Evolutionary conservation across 176 grass and related monocot species (phyloP), one percentile per base, ranked within the genome.

Genomic region (Pharus latifolius): DNA sequence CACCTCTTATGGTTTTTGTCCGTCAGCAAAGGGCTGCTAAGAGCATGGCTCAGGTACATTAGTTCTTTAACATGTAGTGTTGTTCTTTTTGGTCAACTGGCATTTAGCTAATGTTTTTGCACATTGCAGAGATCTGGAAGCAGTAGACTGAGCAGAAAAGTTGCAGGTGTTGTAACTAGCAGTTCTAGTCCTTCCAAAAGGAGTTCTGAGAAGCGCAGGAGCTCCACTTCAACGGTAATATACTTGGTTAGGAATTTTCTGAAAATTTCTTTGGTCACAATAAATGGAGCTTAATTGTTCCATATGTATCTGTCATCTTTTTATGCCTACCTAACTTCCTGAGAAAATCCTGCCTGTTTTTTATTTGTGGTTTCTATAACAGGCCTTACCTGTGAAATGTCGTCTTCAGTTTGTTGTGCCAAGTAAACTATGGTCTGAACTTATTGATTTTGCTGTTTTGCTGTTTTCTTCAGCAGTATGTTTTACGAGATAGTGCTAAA

Each of bases 21-120:
- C 93, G 93, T 50, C 89, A 87, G 66, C 85, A 85, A 85, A 84
- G 93, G 83, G 93, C 83, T 56, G 93, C 93, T 80, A 97, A 97
- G 83, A 82, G 63, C 74, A 83, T 80, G 73, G 59, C 77, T 77
- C 78, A 81, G 87, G 93, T 97, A 92, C 31, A 56, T 62, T 17
- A 6, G 25, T 68, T 75, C 26, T 60, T 32, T 63, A 25, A 7
- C 35, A 10, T 49, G 19, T 28, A 37, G 22, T 22, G 33, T 12
- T 63, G 45, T 69, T 47, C 19, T 60, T 72, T 49, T 62, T 68
- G 26, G 25, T 73, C 47, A 78, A 49, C 23, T 68, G 7, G 56
- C 18, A 63, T 27, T 7, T 60, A 26, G 52, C 53, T 47, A 60
- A 13, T 32, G 4, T 74, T 32, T 53, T 74, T n/a, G 34, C 37